Evolutionary conservation across 495 filamentous ascomycete species (phyloP), one percentile per base, ranked within the genome.

Genomic region (Penicillium ochrochloron): DNA sequence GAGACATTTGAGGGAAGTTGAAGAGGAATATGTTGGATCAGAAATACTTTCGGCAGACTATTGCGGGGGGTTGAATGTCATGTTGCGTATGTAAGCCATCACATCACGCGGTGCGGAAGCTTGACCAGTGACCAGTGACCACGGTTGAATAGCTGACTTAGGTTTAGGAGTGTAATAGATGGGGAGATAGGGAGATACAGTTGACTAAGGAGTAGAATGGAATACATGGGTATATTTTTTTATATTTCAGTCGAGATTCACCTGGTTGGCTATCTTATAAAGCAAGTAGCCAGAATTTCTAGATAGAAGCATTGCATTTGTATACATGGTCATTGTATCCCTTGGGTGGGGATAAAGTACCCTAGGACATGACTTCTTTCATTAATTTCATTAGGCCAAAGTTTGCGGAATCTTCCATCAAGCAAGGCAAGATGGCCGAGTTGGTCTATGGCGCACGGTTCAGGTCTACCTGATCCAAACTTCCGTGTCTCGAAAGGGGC

Each of bases 371-470:
- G 25, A 4, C 4, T 27, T 27, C 25, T 27, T 1, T 4, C 25
- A n/a, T n/a, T n/a, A n/a, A n/a, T n/a, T n/a, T 27, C 2, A 27
- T 27, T 2, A 4, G 15, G 5, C 10, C 48, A 52, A 31, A 52
- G 14, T 6, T 7, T n/a, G 9, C 1, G 31, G 2, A 4, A 3
- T 15, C 0, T 23, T 21, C 31, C 53, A 56, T 54, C 33, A 56
- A 56, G 5, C 14, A 35, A 37, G 53, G 53, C 53, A 56, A 56
- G 53, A 56, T 56, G 53, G 53, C 53, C 53, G 53, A 73, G 70
- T 71, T 71, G 70, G 70, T 73, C 70, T 62, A 73, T 66, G 70
- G 70, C 70, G 70, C 62, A 65, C 62, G 70, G 70, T 72, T 72
- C 64, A 72, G 70, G 70, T 63, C 44, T 21, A 71, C 69, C 69